Base-by-base conservation (phyloP, 1,284 basidiomycete species). In the Ustilago esculenta region DNA sequence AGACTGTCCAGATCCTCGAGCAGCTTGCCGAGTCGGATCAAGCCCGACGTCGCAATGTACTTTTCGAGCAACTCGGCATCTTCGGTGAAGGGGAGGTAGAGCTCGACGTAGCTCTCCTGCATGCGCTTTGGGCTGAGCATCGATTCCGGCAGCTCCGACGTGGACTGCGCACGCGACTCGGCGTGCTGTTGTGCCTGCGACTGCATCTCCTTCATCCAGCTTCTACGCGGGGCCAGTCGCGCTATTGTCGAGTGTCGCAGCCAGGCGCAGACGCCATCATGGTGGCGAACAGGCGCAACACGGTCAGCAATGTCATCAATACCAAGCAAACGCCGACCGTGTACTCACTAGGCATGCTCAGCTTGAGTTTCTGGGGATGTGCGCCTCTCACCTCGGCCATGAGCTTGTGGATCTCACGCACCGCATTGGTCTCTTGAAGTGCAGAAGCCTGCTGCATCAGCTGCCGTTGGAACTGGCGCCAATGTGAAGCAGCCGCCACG, bases 1-100 rank as follows among this genome's bases (percentile, higher is more conserved):
- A 82, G 56, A 33, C 58, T 74, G 53, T 83, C 82, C n/a, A 83
- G 74, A 55, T 81, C 81, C 44, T 83, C 81, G 57, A 83, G 81
- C n/a, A 83, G 52, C 24, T 81, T 76, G 4, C 82, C 82, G 33
- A 83, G 73, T 0, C 82, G 69, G 17, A 83, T 77, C 25, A 75
- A 61, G 14, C 73, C 73, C 10, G 74, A 64, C 0, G 79, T 79
- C 4, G 82, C 82, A 35, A 83, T 81, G 57, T 83, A 83, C 42
- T 69, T 60, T 45, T 82, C 82, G 3, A 79, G 68, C 27, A 83
- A 44, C 3, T 66, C 61, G 1, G 72, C 67, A 40, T 82, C 73
- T 23, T 64, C 54, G 14, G 72, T 73, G 63, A 83, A 83, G 5
- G 60, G 73, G 10, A 83, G 72, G 27, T 79, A 76, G 42, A 82